Evolutionary conservation across 257 asterid species (phyloP), one percentile per base, ranked within the genome.

Genomic region (Solanum lycopersicoides): DNA sequence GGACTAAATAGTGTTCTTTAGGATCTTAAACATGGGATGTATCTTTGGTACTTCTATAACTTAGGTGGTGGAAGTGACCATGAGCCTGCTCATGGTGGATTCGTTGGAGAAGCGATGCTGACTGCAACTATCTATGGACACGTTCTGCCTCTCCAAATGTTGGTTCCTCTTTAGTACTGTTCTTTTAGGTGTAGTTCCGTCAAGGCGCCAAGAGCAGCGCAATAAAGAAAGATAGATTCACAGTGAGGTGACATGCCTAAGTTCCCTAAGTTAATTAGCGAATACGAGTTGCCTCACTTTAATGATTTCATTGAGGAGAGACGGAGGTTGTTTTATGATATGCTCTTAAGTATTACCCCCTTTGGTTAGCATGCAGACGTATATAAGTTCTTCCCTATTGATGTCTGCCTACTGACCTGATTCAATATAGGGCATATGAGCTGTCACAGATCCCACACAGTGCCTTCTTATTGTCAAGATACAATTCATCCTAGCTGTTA

Each of bases 1-100:
- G 23, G 44, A 16, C 30, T 80, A 18, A 79, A 30, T 30, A 30
- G 69, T 30, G 68, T 16, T 80, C 68, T 80, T 47, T 11, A 50
- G 69, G 30, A 50, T 50, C 69, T 32, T 21, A 18, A 30, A 50
- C 85, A 30, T 80, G 85, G 85, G 69, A 50, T 47, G 30, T 50
- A 20, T 50, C 13, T 50, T 74, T 88, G 86, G 44, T 88, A 44
- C 86, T 82, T 76, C 87, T 56, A 63, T 89, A 83, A 86, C 65
- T 84, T 94, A 97, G 99, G 99, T 86, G 99, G 99, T 87, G 99
- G 98, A 89, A 97, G 98, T 90, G 99, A 99, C 82, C 99, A 97
- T 30, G 99, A 97, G 92, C 99, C 99, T 86, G 97, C 98, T 87
- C 97, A 96, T 90, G 99, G 97, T 87, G 99, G 99, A 91, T 97